Evolutionary conservation across 441 rosid species (phyloP).

Genomic region (Biscutella laevigata): DNA sequence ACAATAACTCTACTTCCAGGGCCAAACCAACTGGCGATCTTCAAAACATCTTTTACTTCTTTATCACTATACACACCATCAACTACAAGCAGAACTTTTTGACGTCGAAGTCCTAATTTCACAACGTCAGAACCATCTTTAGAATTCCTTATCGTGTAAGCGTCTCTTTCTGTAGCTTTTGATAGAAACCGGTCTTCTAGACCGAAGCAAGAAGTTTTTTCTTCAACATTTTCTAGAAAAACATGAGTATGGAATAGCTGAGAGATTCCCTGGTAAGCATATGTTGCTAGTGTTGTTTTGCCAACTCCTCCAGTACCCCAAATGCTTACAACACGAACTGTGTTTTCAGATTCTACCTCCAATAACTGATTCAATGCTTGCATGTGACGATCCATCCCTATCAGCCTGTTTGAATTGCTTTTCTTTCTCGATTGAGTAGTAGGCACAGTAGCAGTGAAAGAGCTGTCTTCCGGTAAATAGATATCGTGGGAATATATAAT

Average conservation of each 20-base stretch:
- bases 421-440: too few species aligned
- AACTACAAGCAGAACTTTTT: neutral
- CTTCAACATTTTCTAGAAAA: too few species aligned
- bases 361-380: neutral
- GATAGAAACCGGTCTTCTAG: too few species aligned
- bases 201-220: too few species aligned
- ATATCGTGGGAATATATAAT: too few species aligned
- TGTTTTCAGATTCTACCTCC: neutral
- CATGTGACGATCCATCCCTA: too few species aligned
- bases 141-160: neutral
- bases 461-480: too few species aligned
- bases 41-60: neutral
- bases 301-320: constrained; percentile 4
- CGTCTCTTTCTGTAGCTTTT: neutral
- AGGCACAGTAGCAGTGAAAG: too few species aligned
- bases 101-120: neutral
- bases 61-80: neutral
- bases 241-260: too few species aligned
- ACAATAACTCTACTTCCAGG: constrained; percentile 10
- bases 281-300: neutral
- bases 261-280: neutral
- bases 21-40: neutral
- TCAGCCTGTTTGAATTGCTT: too few species aligned
- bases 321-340: neutral
- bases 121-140: neutral